Evolutionary conservation across 805 yeast genomes (phyloP), one percentile per base, ranked within the genome.

Genomic region (Saccharomycopsis fibuligera): DNA sequence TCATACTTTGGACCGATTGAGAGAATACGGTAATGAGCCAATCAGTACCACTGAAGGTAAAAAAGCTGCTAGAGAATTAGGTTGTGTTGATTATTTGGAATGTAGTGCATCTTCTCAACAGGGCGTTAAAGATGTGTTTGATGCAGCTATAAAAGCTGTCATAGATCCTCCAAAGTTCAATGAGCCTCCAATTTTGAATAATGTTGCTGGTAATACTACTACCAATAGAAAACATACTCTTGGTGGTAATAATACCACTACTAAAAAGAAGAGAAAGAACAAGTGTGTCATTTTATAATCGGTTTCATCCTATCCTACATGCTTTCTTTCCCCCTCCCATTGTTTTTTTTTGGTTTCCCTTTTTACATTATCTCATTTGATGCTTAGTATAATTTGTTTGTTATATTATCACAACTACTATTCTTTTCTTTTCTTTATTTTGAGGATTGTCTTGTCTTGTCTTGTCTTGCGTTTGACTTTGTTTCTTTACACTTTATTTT

Each of bases 91-190:
- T 44, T 88, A 86, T 64, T 68, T 85, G 53, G 96, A 89, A 68
- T 88, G 96, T 65, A 86, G 96, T 4, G 96, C 96, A 6, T 84
- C 90, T 10, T 83, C 91, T 19, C 96, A 88, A 66, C 75, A 74
- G 47, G 96, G 96, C 14, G 88, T 89, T 41, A 84, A 83, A 61
- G 84, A 83, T 48, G 84, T 88, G 4, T 89, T 89, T 58, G 96
- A 89, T 58, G 79, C 69, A 50, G 95, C 96, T 8, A 87, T 88
- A 35, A 76, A 79, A 54, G 73, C 82, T 0, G 90, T 83, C 10
- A 72, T 83, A 47, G 67, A 72, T 53, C 79, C 81, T 25, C 76
- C 80, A 16, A 59, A 58, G 45, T 47, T 44, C 31, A 42, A 50
- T 24, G 56, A 53, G 14, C 45, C 54, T 31, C 50, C 54, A 10